Evolutionary conservation across 768 basidiomycete species (phyloP), one percentile per base, ranked within the genome.

Genomic region (Lentinula sp.): DNA sequence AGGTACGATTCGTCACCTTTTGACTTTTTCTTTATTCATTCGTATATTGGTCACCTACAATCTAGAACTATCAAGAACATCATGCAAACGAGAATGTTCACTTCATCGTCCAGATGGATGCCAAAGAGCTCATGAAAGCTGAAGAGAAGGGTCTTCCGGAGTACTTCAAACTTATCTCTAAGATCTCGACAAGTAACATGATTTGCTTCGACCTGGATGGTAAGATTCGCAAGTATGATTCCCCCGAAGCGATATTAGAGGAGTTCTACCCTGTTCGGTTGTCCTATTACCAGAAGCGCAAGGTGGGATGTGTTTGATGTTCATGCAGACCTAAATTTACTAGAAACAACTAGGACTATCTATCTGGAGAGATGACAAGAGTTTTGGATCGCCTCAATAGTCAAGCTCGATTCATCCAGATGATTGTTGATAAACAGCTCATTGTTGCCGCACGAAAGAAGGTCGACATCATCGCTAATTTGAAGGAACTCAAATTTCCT

Each of bases 121-220:
- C 87, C 50, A 89, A 88, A 64, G 88, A 88, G 62, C 82, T 97
- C 64, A 82, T 90, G 65, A 91, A 91, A 72, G 94, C 94, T 2
- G 93, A 96, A 70, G 81, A 84, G 63, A 93, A 97, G 69, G 96
- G 96, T 3, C 76, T 99, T 36, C 67, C 86, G 36, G 95, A 97
- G 72, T 91, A 85, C 71, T 98, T 99, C 86, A 96, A 94, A 74
- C 77, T 98, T 63, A 85, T 85, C 13, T 74, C 81, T 51, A 91
- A 95, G 72, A 75, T 99, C 72, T 90, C 81, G 72, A 97, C 93
- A 15, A 83, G 85, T 71, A 99, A 99, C 77, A 98, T 99, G 97
- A 97, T 98, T 16, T 95, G 93, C 74, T 99, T 99, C 73, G 96
- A 99, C 73, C 84, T 91, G 62, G 91, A 95, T 16, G 89, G 93